A percentile compares a stretch with the other conserved stretches of the same genome.
phyloP scores from a whole-genome alignment of 1,139 yeast genomes.

The Yamadazyma dushanensis region DNA sequence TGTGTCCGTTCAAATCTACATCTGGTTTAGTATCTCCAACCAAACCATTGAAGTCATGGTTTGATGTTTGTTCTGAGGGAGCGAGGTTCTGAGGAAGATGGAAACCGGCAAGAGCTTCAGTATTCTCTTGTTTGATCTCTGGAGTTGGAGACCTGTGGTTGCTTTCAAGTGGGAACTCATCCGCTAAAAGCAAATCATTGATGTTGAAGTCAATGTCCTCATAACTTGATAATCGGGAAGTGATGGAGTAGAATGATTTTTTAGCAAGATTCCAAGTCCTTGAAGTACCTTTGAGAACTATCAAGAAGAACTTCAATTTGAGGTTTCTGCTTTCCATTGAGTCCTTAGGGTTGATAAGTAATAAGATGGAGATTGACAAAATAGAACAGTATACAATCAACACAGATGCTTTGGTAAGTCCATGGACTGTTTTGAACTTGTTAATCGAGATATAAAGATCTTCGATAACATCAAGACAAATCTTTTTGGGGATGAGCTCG shows the following conservation, averaged over 20 bases:
- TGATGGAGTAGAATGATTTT: constrained; percentile 44
- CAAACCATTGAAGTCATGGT: background rate
- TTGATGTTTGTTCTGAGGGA: too few relatives aligned
- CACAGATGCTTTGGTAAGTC: constrained; percentile 43
- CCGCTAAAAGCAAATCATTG: constrained; percentile 10
- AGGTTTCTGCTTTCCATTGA: constrained; percentile 26
- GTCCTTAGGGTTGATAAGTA: constrained; percentile 32
- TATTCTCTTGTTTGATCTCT: constrained; percentile 1
- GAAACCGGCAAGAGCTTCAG: background rate
- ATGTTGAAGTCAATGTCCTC: constrained; percentile 16
- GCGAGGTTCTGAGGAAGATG: too few relatives aligned
- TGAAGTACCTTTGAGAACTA: constrained; percentile 37
- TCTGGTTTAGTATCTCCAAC: background rate
- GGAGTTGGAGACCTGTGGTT: constrained; percentile 9
- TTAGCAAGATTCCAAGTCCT: constrained; percentile 52
- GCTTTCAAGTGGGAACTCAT: constrained; percentile 7
- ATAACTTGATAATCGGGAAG: constrained; percentile 25
- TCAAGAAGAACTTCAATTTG: constrained; percentile 39
- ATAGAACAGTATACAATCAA: constrained; percentile 51
- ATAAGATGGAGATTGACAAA: constrained; percentile 45
- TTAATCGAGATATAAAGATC: constrained; percentile 41
- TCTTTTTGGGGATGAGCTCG: constrained; percentile 26
- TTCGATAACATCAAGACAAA: constrained; percentile 43
- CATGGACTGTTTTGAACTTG: constrained; percentile 39
- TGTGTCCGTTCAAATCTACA: background rate